Percentiles rank a stretch among this genome's conserved stretches.
phyloP scores from a whole-genome alignment of 2,329 filamentous ascomycete species.

The Plenodomus lindquistii region DNA sequence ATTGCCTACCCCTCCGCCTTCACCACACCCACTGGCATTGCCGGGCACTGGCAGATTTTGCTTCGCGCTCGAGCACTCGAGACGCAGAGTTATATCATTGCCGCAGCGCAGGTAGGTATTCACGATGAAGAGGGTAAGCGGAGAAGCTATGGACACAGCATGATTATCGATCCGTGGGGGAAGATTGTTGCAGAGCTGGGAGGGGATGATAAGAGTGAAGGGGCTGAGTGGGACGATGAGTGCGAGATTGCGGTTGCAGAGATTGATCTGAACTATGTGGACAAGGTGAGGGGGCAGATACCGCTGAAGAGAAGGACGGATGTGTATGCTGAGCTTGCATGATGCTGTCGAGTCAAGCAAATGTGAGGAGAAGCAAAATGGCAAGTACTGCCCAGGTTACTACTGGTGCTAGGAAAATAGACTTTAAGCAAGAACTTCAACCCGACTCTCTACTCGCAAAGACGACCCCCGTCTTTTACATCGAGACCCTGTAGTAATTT shows the following conservation, averaged over 20 bases:
- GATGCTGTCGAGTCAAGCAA: not conserved
- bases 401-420: not conserved
- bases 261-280: slow-evolving; percentile 57
- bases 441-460: not conserved
- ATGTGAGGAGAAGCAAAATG: not conserved
- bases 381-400: not conserved
- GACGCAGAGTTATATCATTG: slow-evolving; percentile 84
- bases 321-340: slow-evolving; percentile 38
- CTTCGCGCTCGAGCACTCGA: slow-evolving; percentile 83
- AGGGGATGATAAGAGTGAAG: slow-evolving; percentile 52
- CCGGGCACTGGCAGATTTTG: slow-evolving; percentile 79
- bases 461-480: slow-evolving; percentile 5
- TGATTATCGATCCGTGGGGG: slow-evolving; percentile 89
- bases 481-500: slow-evolving; percentile 27
- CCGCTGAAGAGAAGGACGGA: slow-evolving; percentile 60
- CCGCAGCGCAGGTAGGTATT: slow-evolving; percentile 75
- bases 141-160: slow-evolving; percentile 80
- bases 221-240: slow-evolving; percentile 36
- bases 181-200: slow-evolving; percentile 68
- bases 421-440: not conserved
- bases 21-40: slow-evolving; percentile 79
- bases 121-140: slow-evolving; percentile 70
- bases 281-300: slow-evolving; percentile 60
- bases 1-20: slow-evolving; percentile 90
- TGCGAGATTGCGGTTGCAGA: slow-evolving; percentile 54